Base-by-base conservation (phyloP, 805 yeast genomes). In the Yueomyces sp. region DNA sequence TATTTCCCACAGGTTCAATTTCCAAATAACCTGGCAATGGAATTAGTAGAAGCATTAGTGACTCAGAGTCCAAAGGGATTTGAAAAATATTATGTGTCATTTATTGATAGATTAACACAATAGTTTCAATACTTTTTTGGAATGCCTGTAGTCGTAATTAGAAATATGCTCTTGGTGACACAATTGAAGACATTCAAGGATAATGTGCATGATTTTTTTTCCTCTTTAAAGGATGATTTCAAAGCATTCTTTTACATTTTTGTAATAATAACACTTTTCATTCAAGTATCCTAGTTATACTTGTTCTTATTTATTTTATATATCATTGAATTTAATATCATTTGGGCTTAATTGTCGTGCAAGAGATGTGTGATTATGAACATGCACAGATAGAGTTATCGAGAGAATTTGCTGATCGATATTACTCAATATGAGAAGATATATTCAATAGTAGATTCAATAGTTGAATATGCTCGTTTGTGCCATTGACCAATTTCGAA, bases 381-480 rank as follows among this genome's bases (percentile, higher is more conserved):
- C 19, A 19, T 19, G 19, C 19, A 19, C 19, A 19, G 19, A 19
- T 19, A 19, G 19, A 19, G 19, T 19, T 19, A 19, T 19, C 19
- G 19, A 19, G 19, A 19, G 19, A 19, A 19, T 19, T 19, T 19
- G 19, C 19, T 19, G 19, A 19, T 19, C 19, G 19, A 19, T 19
- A 19, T 19, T 19, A 19, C 19, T 19, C 19, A 19, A 19, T 19
- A 19, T 19, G 50, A 44, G 65, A 62, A 4, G 81, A 69, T n/a
- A 80, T 63, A 49, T 75, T 69, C 8, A 73, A 54, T 31, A 76
- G 53, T 50, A 86, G 67, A 52, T 84, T 82, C 50, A 90, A 69
- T 27, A 92, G 55, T 53, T 85, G 95, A 30, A 90, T 65, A 46
- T 83, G 85, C 59, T 90, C 98, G 54, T 87, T 94, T 3, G 95